A percentile compares a stretch with the other conserved stretches of the same genome.
phyloP scores from a whole-genome alignment of 2,329 filamentous ascomycete species.

The Raffaelea ambrosiae region DNA sequence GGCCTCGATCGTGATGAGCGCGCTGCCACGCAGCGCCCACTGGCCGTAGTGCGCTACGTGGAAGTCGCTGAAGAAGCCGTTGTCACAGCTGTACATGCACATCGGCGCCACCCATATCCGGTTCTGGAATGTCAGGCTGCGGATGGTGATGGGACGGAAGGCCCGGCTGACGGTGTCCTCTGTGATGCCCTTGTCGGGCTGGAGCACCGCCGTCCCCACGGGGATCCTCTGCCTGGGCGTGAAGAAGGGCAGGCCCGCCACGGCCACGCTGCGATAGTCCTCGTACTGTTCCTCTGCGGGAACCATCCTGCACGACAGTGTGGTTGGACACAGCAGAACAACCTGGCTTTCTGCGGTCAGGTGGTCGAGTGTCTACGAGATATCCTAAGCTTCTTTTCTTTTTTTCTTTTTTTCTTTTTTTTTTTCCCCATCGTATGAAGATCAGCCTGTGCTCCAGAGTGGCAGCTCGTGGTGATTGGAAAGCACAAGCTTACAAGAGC shows the following conservation, averaged over 20 bases:
- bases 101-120: slow-evolving; percentile 37
- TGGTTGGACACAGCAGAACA: too few species aligned
- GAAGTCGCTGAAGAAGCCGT: slow-evolving; percentile 30
- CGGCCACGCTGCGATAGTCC: slow-evolving; percentile 14
- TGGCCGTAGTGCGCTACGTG: slow-evolving; percentile 20
- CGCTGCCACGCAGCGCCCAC: neutral
- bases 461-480: too few species aligned
- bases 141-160: slow-evolving; percentile 34
- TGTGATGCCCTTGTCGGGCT: slow-evolving; percentile 18
- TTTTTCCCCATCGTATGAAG: too few species aligned
- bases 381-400: too few species aligned
- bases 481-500: too few species aligned
- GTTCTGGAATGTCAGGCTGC: slow-evolving; percentile 34
- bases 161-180: slow-evolving; percentile 27
- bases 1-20: slow-evolving; percentile 10
- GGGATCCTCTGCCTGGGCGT: slow-evolving; percentile 30
- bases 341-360: too few species aligned
- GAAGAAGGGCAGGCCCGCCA: slow-evolving; percentile 31
- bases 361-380: too few species aligned
- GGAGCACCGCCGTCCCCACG: slow-evolving; percentile 23
- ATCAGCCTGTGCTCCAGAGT: too few species aligned
- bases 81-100: slow-evolving; percentile 34
- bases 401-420: too few species aligned
- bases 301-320: too few species aligned
- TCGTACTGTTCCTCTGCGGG: too few species aligned